A percentile compares a stretch with the other conserved stretches of the same genome.
Conservation (phyloP, 345 rosid genomes). For the Hibiscus syriacus region DNA sequence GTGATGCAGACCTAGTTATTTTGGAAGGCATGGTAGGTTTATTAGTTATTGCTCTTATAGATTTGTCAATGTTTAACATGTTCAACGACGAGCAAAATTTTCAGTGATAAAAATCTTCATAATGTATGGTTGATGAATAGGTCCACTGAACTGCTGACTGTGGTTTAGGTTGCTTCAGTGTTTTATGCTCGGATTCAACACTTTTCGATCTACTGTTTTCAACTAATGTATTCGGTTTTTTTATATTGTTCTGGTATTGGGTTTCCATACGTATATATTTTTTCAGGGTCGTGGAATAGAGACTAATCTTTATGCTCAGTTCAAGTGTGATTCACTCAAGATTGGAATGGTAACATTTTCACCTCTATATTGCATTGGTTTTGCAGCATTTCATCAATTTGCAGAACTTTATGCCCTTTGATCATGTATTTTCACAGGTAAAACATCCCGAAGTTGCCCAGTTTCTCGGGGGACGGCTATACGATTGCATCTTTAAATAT, state of each 20-base stretch:
- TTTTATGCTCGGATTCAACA: background rate
- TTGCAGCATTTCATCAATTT: slow-evolving; percentile 8
- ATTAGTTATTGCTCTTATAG: too few species aligned
- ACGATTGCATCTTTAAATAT: slow-evolving; percentile 94
- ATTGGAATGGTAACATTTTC: slow-evolving; percentile 76
- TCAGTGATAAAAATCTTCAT: background rate
- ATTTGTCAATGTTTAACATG: background rate
- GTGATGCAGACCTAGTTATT: slow-evolving; percentile 84
- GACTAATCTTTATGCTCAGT: slow-evolving; percentile 94
- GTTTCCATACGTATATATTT: background rate
- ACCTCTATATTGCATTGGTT: background rate
- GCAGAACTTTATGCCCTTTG: background rate
- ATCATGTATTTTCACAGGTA: slow-evolving; percentile 40
- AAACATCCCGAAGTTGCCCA: slow-evolving; percentile 96
- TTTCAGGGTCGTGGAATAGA: slow-evolving; percentile 94
- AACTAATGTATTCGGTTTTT: background rate
- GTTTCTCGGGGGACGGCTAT: slow-evolving; percentile 94
- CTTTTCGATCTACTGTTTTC: background rate
- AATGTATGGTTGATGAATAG: background rate
- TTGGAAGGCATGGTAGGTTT: slow-evolving; percentile 99
- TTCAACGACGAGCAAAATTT: background rate
- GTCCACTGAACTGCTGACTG: background rate
- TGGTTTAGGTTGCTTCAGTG: background rate
- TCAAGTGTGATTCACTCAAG: slow-evolving; percentile 93
- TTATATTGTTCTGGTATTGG: background rate